Conservation (phyloP, 169 alveolate genomes). For the Perkinsus marinus region DNA sequence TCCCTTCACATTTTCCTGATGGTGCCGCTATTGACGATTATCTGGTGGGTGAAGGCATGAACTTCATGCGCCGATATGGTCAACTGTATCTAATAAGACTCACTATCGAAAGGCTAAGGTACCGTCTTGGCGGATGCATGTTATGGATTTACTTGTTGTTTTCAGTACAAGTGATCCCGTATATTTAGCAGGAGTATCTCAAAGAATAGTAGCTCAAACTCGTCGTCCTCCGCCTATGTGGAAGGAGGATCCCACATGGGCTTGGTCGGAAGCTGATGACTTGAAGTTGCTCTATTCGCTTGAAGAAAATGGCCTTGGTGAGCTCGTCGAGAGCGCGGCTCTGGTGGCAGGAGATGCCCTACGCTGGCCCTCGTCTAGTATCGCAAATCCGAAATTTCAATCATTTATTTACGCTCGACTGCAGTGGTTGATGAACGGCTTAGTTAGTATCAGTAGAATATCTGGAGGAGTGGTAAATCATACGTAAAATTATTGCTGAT, state of each 20-base stretch:
- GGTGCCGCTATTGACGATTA: neutral
- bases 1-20: neutral
- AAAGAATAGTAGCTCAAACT: neutral
- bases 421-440: neutral
- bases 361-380: neutral
- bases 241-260: neutral
- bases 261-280: neutral
- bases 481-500: neutral
- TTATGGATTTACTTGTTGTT: neutral
- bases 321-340: neutral
- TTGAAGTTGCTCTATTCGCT: neutral
- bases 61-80: neutral
- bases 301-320: neutral
- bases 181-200: neutral
- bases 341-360: neutral
- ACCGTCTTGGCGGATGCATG: neutral
- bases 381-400: neutral
- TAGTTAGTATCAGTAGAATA: neutral
- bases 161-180: neutral
- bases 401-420: neutral
- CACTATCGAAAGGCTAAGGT: neutral
- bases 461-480: neutral
- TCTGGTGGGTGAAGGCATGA: neutral
- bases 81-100: neutral
- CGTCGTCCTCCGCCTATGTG: neutral